Conservation (phyloP, 1,139 yeast species). For the Candida neerlandica region DNA sequence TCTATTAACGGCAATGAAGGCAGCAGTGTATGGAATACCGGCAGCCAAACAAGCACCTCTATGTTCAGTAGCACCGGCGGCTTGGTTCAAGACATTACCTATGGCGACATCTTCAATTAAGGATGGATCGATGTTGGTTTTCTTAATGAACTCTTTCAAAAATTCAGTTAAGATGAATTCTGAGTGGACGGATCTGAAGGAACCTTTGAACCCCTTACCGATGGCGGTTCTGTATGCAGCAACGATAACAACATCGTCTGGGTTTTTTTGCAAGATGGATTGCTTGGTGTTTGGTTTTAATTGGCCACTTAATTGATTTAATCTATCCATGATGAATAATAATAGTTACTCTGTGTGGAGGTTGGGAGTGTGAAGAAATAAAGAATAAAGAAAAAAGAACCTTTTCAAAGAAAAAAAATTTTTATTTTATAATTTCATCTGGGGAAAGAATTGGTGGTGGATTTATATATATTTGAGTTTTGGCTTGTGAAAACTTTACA, state of each 20-base stretch:
- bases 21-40: slow-evolving; percentile 57
- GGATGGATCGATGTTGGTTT: slow-evolving; percentile 62
- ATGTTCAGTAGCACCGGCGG: slow-evolving; percentile 92
- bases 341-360: background rate
- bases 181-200: slow-evolving; percentile 72
- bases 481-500: slow-evolving; percentile 11
- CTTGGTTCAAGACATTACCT: slow-evolving; percentile 87
- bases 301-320: slow-evolving; percentile 61
- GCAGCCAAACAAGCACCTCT: slow-evolving; percentile 69
- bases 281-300: slow-evolving; percentile 51
- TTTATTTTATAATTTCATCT: background rate
- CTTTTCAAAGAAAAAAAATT: background rate
- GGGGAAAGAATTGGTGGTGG: slow-evolving; percentile 2
- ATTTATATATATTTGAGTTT: slow-evolving; percentile 3
- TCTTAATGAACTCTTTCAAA: slow-evolving; percentile 60
- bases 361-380: background rate
- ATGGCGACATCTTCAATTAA: slow-evolving; percentile 80
- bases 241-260: slow-evolving; percentile 85
- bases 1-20: slow-evolving; percentile 84
- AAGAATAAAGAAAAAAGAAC: background rate
- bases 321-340: slow-evolving; percentile 53
- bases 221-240: slow-evolving; percentile 90
- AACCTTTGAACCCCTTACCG: slow-evolving; percentile 83
- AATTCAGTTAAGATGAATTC: slow-evolving; percentile 73
- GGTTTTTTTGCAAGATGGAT: slow-evolving; percentile 55